Conservation (phyloP, 2,329 filamentous ascomycete species). For the Colletotrichum tofieldiae region DNA sequence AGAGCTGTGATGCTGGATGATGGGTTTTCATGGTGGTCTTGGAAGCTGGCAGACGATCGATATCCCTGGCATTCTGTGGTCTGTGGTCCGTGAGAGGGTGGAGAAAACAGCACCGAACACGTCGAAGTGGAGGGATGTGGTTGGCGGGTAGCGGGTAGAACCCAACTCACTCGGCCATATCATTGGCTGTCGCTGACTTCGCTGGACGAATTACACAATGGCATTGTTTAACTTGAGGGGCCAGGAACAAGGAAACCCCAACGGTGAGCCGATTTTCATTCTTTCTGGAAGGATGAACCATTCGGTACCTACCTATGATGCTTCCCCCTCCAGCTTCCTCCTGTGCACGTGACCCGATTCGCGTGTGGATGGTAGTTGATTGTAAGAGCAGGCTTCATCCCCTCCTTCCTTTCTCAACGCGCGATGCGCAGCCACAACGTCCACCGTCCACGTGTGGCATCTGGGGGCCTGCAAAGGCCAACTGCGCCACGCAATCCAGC, state of each 20-base stretch:
- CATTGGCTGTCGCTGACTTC: neutral
- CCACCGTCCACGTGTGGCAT: neutral
- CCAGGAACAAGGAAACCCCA: constrained; percentile 4
- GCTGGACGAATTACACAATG: constrained; percentile 1
- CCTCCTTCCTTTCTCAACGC: neutral
- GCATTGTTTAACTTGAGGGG: neutral
- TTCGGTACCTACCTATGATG: neutral
- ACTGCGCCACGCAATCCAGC: constrained; percentile 28
- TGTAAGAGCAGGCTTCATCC: too few species aligned
- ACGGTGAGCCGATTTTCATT: neutral
- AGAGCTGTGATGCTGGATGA: neutral
- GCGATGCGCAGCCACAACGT: neutral
- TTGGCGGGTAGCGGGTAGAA: neutral
- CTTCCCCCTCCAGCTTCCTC: neutral
- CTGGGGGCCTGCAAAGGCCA: neutral
- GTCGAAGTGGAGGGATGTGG: constrained; percentile 9
- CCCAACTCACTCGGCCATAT: neutral
- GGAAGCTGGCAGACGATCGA: neutral
- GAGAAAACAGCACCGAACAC: neutral
- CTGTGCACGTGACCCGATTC: neutral
- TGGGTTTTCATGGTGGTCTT: neutral
- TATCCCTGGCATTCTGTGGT: neutral
- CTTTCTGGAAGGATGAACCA: neutral
- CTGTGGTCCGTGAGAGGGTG: neutral
- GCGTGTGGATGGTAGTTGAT: neutral